Evolutionary conservation across 768 basidiomycete genomes (phyloP).

Genomic region (Tylopilus subfusipes): DNA sequence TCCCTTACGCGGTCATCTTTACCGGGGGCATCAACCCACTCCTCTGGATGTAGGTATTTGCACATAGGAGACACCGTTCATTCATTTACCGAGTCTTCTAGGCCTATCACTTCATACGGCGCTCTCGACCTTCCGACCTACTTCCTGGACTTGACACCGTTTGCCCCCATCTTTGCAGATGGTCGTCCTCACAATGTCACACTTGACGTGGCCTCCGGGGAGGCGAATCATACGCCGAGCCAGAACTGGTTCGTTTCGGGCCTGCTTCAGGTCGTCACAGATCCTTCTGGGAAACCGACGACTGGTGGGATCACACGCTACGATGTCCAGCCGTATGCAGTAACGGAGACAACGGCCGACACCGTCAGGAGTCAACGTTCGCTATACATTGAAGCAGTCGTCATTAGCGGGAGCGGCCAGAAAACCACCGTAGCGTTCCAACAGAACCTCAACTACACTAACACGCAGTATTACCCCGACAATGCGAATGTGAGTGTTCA

Average conservation of each 20-base stretch:
- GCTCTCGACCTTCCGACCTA: conserved; percentile 77
- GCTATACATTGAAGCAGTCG: conserved; percentile 57
- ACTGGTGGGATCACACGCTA: conserved; percentile 65
- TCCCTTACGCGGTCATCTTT: conserved; percentile 63
- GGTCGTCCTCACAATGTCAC: conserved; percentile 67
- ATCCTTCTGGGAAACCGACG: conserved; percentile 59
- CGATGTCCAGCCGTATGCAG: conserved; percentile 55
- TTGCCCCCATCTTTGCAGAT: conserved; percentile 65
- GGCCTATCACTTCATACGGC: conserved; percentile 74
- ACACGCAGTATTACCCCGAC: conserved; percentile 59
- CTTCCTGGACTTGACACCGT: conserved; percentile 76
- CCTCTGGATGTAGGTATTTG: conserved; percentile 56
- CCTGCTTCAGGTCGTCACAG: conserved; percentile 62
- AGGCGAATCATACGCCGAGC: conserved; percentile 59
- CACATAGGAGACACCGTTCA: not conserved
- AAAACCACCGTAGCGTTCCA: conserved; percentile 52
- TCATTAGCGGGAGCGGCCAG: conserved; percentile 60
- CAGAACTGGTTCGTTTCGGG: conserved; percentile 80
- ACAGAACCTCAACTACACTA: conserved; percentile 60
- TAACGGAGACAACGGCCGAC: conserved; percentile 45
- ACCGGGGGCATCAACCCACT: conserved; percentile 71
- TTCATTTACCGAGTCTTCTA: conserved; percentile 18
- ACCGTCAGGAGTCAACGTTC: conserved; percentile 59
- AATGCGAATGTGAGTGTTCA: conserved; percentile 37
- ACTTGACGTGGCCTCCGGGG: conserved; percentile 70